Percentiles rank a stretch among this genome's conserved stretches.
These are phyloP conservation scores for Phytophthora syringae DNA, from an alignment of 352 stramenopile species.

Conservation along the genomic window DNA sequence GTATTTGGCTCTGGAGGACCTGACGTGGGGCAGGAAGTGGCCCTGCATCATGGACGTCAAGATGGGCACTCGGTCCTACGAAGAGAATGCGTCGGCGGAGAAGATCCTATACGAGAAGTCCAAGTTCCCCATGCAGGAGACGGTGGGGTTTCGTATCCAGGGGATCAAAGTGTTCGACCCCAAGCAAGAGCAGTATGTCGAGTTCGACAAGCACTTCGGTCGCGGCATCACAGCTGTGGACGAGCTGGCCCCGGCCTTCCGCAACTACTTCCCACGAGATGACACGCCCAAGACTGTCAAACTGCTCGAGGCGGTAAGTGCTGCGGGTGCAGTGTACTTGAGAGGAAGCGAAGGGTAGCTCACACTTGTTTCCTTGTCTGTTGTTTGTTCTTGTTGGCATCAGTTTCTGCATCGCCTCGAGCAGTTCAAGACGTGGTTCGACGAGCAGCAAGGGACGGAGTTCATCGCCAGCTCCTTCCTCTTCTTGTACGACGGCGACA, in stretches of 20 bases:
- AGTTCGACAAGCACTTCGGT: conserved; percentile 91
- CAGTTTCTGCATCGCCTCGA: conserved; percentile 78
- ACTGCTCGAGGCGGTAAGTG: conserved; percentile 57
- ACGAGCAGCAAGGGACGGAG: conserved; percentile 75
- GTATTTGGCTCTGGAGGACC: conserved; percentile 91
- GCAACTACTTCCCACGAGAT: conserved; percentile 75
- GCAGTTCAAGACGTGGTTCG: conserved; percentile 74
- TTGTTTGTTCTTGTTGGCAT: background rate
- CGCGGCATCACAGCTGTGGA: conserved; percentile 59
- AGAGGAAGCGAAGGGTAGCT: too few species aligned
- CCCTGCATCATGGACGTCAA: conserved; percentile 98
- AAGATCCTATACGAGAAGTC: conserved; percentile 91
- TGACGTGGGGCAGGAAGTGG: conserved; percentile 80
- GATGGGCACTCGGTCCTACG: conserved; percentile 95
- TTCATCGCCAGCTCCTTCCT: conserved; percentile 97
- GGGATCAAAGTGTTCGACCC: conserved; percentile 92
- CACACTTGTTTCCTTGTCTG: background rate
- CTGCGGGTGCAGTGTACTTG: conserved; percentile 5
- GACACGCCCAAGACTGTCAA: conserved; percentile 32
- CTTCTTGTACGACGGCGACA: conserved; percentile 92
- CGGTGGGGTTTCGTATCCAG: conserved; percentile 94
- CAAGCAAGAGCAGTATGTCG: conserved; percentile 59
- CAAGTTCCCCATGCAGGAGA: conserved; percentile 94
- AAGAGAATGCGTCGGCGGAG: conserved; percentile 83
- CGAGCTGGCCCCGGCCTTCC: conserved; percentile 72